These are phyloP conservation scores for Entonaema liquescens DNA, from an alignment of 495 filamentous ascomycete species.

Conservation along the genomic window DNA sequence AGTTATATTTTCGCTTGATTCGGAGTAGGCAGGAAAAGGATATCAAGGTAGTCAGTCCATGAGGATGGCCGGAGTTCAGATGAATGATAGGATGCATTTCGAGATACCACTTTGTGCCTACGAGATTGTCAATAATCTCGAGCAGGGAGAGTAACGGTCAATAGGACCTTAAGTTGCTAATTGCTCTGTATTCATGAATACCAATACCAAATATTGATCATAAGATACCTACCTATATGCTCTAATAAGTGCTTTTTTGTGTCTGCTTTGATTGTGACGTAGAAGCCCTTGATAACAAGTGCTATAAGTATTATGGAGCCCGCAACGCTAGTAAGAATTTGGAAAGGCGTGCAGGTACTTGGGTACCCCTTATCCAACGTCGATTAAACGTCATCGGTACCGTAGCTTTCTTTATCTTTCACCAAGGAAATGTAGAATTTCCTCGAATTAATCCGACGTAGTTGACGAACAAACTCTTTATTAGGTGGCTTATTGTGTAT, in stretches of 20 bases:
- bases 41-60: slow-evolving; percentile 4
- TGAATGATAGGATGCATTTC: slow-evolving; percentile 26
- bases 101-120: slow-evolving; percentile 26
- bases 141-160: slow-evolving; percentile 19
- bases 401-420: slow-evolving; percentile 1
- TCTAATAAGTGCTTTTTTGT: neutral
- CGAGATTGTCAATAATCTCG: slow-evolving; percentile 10
- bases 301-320: slow-evolving; percentile 2
- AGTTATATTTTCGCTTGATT: slow-evolving; percentile 10
- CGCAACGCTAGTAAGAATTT: slow-evolving; percentile 17
- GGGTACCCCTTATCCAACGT: neutral
- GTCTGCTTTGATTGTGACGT: neutral
- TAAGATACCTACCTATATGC: too few species aligned
- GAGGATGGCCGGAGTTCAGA: slow-evolving; percentile 27
- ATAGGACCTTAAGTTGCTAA: slow-evolving; percentile 1
- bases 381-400: slow-evolving; percentile 31
- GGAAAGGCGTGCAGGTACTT: neutral
- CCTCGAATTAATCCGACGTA: slow-evolving; percentile 6
- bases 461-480: neutral
- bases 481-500: neutral
- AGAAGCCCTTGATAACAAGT: neutral
- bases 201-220: slow-evolving; percentile 14
- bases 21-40: slow-evolving; percentile 7
- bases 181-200: slow-evolving; percentile 23
- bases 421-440: slow-evolving; percentile 20